Base-by-base conservation (phyloP, 768 basidiomycete species). In the Lentinula detonsa region DNA sequence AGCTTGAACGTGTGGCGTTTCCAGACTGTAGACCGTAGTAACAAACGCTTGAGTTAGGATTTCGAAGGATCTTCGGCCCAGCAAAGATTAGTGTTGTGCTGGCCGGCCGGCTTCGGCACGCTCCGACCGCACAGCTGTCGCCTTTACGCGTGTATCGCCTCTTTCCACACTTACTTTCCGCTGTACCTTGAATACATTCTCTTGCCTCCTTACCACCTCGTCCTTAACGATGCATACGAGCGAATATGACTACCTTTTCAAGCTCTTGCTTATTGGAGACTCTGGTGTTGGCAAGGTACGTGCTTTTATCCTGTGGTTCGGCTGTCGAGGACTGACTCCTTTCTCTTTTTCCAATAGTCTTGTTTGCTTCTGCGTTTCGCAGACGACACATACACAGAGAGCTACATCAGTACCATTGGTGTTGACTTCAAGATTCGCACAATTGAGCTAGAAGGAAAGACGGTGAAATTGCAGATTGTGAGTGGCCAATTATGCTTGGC, bases 401-500 rank as follows among this genome's bases (percentile, higher is more conserved):
- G 91, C 67, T 98, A 96, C 76, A 95, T 98, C 72, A 91, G 89
- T 62, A 98, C 96, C 42, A 98, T 98, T 75, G 97, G 97, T 65
- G 94, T 98, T 61, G 95, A 97, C 80, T 97, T 97, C 80, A 96
- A 95, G 88, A 98, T 98, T 78, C 86, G 96, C 63, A 98, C 96
- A 39, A 98, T 98, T 76, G 96, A 98, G 74, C 82, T 98, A 59
- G 96, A 98, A 70, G 96, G 96, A 62, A 97, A 97, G 88, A 93
- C 92, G 1, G 93, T 98, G 74, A 98, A 98, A 76, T 84, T 98
- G 62, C 96, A 98, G 78, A 98, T 98, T 76, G 95, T 97, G 69
- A 76, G 95, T 77, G 46, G 60, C 64, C 50, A 59, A 55, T 54
- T 65, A 65, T 62, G 37, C 43, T 5, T 34, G 43, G 37, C n/a